Conservation (phyloP, 2,329 filamentous ascomycete species). For the Zymoseptoria tritici region DNA sequence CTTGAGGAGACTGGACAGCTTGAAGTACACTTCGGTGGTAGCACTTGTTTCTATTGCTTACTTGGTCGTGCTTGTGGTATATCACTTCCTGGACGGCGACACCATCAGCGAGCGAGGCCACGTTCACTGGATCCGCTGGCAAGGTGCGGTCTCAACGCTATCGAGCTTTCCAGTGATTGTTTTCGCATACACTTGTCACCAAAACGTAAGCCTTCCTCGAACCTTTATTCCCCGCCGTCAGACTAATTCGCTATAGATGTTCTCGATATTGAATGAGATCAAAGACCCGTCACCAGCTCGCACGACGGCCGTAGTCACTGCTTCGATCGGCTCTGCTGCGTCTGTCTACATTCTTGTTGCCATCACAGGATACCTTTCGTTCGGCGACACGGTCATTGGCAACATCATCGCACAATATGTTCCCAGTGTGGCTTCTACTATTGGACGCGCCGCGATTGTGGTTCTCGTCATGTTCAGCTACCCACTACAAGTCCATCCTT, state of each 20-base stretch:
- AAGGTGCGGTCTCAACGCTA: constrained; percentile 67
- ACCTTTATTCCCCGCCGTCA: background rate
- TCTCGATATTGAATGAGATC: constrained; percentile 95
- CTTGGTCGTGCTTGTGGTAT: constrained; percentile 84
- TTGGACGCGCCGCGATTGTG: constrained; percentile 91
- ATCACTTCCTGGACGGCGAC: constrained; percentile 77
- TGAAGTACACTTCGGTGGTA: constrained; percentile 93
- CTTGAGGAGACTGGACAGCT: constrained; percentile 78
- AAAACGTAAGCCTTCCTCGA: constrained; percentile 61
- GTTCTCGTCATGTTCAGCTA: constrained; percentile 94
- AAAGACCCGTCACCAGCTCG: constrained; percentile 71
- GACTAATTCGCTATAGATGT: constrained; percentile 60
- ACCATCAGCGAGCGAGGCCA: constrained; percentile 64
- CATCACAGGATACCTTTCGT: constrained; percentile 91
- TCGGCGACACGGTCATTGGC: constrained; percentile 78
- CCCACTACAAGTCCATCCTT: constrained; percentile 90
- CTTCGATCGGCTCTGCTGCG: constrained; percentile 84
- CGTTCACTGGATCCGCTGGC: constrained; percentile 70
- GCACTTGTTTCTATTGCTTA: constrained; percentile 92
- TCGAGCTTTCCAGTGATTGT: constrained; percentile 90
- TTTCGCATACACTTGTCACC: constrained; percentile 98
- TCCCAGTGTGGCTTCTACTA: constrained; percentile 73
- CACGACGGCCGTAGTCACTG: constrained; percentile 68
- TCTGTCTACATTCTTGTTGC: constrained; percentile 83
- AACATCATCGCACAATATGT: constrained; percentile 93